Evolutionary conservation across 768 basidiomycete species (phyloP), one percentile per base, ranked within the genome.

Genomic region (Boletus barrowsii): DNA sequence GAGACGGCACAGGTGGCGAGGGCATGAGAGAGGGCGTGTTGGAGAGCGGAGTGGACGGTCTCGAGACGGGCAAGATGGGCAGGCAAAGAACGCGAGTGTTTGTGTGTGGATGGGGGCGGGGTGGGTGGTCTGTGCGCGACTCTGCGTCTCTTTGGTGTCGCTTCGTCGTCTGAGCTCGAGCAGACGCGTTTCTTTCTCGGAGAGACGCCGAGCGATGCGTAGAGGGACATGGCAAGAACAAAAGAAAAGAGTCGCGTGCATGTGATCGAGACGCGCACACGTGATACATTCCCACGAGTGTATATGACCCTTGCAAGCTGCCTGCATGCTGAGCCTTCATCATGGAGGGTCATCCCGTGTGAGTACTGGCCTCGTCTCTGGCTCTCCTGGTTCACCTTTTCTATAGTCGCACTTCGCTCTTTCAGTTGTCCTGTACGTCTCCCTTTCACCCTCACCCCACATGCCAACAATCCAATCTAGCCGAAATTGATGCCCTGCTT

Each of bases 1-100:
- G 90, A 84, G 32, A 87, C 81, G 30, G 88, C 89, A 59, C 84
- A 89, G 13, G 90, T 89, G 6, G 90, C 90, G 29, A 93, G 80
- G 10, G 89, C 88, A 72, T 90, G 88, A 3, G 91, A 90, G 51
- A 93, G 78, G 47, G 91, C 90, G 64, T 88, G 87, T 60, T 92
- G 88, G 44, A 93, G 74, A 13, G 84, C 81, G 22, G 80, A 84
- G 61, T 92, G 85, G 44, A 87, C 76, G 50, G 71, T 76, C 58
- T 76, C 75, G 36, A 93, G 79, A 36, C 87, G 84, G 40, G 79
- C 67, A 30, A 93, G 75, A 58, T 85, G 78, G 11, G 70, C 41
- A 11, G 90, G 86, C 37, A 91, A 70, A 9, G 74, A 55, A 24
- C 26, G 70, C 55, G 37, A 50, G 52, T 50, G 50, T 15, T 26